Evolutionary conservation across 2,329 filamentous ascomycete species (phyloP).

Genomic region (Neopestalotiopsis rosae): DNA sequence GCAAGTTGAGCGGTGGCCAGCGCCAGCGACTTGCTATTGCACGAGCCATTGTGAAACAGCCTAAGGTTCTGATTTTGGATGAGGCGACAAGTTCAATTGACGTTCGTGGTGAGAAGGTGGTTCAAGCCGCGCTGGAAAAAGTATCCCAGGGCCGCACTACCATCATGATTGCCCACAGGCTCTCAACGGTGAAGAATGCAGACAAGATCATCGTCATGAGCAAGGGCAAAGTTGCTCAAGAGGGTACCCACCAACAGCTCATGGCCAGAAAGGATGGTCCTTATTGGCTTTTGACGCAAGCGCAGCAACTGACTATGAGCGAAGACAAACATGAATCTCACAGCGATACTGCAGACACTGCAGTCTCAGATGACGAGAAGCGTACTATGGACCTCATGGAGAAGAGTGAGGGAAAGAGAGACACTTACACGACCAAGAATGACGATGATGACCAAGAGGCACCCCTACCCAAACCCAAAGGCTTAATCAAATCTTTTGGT

Average conservation of each 20-base stretch:
- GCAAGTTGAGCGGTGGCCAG: constrained; percentile 71
- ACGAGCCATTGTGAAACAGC: constrained; percentile 66
- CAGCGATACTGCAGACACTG: constrained; percentile 35
- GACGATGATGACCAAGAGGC: constrained; percentile 14
- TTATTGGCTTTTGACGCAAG: constrained; percentile 70
- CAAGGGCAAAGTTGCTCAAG: constrained; percentile 72
- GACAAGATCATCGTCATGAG: constrained; percentile 47
- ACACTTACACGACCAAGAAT: constrained; percentile 8
- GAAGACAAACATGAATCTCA: constrained; percentile 41
- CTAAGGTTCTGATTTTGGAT: constrained; percentile 69
- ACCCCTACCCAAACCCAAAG: constrained; percentile 24
- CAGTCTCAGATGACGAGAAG: constrained; percentile 34
- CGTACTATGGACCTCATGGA: constrained; percentile 46
- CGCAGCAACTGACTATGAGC: constrained; percentile 60
- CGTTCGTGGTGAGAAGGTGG: constrained; percentile 50
- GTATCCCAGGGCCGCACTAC: constrained; percentile 66
- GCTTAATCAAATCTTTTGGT: constrained; percentile 33
- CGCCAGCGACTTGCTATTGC: constrained; percentile 71
- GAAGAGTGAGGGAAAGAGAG: constrained; percentile 29
- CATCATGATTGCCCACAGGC: constrained; percentile 68
- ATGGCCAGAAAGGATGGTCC: constrained; percentile 64
- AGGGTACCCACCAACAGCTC: constrained; percentile 76
- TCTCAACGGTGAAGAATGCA: constrained; percentile 56
- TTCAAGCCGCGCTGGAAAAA: constrained; percentile 61
- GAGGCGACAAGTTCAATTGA: constrained; percentile 68